phyloP scores from a whole-genome alignment of 495 filamentous ascomycete species.

The Alectoria sarmentosa region DNA sequence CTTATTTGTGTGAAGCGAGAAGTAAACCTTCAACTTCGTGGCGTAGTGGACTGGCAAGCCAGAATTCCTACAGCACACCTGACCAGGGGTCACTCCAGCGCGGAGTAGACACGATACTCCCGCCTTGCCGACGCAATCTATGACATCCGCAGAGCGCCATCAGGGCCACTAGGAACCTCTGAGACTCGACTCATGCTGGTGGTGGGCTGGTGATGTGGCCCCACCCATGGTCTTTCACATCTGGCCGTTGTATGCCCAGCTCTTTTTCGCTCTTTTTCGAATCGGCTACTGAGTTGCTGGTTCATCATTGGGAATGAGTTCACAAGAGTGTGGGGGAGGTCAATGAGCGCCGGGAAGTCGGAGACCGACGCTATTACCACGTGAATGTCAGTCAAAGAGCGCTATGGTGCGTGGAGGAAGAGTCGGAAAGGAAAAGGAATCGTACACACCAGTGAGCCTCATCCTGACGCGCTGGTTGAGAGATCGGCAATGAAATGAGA shows the following conservation, averaged over 20 bases:
- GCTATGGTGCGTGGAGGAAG: neutral
- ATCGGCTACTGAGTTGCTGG: too few species aligned
- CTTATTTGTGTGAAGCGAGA: neutral
- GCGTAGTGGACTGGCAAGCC: neutral
- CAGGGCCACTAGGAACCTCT: neutral
- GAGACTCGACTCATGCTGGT: too few species aligned
- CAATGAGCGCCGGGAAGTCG: neutral
- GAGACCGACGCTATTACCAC: neutral
- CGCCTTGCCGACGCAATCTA: too few species aligned
- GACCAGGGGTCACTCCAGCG: neutral
- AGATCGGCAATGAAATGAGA: too few species aligned
- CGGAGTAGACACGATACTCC: neutral
- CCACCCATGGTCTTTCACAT: neutral
- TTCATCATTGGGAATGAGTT: neutral
- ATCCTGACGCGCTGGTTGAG: too few species aligned
- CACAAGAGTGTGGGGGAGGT: neutral
- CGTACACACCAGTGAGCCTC: neutral
- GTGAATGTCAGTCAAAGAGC: neutral
- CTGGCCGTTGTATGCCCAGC: neutral
- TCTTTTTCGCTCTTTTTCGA: too few species aligned
- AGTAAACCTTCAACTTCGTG: too few species aligned
- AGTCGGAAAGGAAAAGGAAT: neutral
- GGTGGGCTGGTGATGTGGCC: too few species aligned
- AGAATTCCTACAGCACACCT: neutral
- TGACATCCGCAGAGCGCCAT: neutral